Conservation (phyloP, 2,329 filamentous ascomycete genomes). For the Colletotrichum sp. region DNA sequence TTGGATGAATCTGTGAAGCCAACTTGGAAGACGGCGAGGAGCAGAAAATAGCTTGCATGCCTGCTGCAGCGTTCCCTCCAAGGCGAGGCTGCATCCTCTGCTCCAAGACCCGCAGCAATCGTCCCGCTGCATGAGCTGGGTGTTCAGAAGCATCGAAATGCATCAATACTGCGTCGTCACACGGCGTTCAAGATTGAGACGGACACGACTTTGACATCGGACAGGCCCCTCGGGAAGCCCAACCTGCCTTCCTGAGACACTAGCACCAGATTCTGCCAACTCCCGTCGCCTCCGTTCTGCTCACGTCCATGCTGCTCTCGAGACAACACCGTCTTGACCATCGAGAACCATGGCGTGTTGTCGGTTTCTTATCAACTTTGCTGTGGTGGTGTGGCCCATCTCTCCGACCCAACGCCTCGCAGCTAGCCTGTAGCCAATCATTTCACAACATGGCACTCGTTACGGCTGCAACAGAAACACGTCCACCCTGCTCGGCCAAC, state of each 20-base stretch:
- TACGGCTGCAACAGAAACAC: conserved; percentile 36
- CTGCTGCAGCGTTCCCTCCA: neutral
- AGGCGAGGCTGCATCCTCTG: neutral
- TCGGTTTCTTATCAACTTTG: neutral
- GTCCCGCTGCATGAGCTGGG: neutral
- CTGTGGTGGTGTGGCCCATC: conserved; percentile 18
- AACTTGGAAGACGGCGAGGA: neutral
- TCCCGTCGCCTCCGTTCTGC: neutral
- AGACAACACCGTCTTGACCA: neutral
- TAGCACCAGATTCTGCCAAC: conserved; percentile 11
- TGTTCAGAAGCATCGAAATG: neutral
- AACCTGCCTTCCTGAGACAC: neutral
- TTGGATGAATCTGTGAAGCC: neutral
- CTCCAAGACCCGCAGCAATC: neutral
- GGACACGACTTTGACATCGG: neutral
- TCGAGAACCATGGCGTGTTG: neutral
- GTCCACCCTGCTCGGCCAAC: conserved; percentile 24
- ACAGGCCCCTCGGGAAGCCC: neutral
- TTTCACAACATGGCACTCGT: conserved; percentile 18
- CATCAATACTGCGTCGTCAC: neutral
- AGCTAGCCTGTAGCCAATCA: conserved; percentile 32
- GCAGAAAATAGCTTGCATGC: neutral
- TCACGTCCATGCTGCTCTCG: neutral
- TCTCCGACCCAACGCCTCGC: conserved; percentile 23
- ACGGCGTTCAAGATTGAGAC: neutral